Base-by-base conservation (phyloP, 768 basidiomycete genomes). In the Pleurotus tuoliensis region DNA sequence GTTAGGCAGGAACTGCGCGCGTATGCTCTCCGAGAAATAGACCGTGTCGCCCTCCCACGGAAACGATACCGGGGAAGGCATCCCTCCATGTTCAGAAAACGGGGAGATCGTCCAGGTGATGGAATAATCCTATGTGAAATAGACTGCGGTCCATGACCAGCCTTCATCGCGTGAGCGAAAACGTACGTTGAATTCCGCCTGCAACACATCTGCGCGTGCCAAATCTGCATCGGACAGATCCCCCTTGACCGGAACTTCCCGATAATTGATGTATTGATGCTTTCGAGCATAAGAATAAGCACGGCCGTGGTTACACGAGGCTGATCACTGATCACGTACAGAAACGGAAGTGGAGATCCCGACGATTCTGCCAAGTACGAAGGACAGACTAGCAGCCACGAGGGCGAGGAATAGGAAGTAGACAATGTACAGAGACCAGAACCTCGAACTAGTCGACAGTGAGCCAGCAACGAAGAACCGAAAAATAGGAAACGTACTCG, bases 21-120 rank as follows among this genome's bases (percentile, higher is more conserved):
- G 57, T 8, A 59, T 65, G 3, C 70, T 67, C 62, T 76, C 75
- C 0, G 75, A 62, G 56, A 76, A 75, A 53, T 73, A 76, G 6
- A 78, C 65, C 0, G 58, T 62, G 24, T 73, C 71, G n/a, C 66
- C 58, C 7, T 65, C 56, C 68, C 67, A 75, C 6, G 34, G 39
- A 41, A 75, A 68, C 0, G 68, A 69, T n/a, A 72, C 64, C 3
- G 65, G 65, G 6, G 72, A 58, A 12, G 74, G 75, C 18, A 73
- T 59, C 3, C 66, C 65, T 27, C 70, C 71, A 41, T 71, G 69
- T 7, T 60, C 62, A 0, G 73, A 72, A 56, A 72, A 74, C 2
- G 74, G 73, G 2, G 71, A 61, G 25, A 77, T 55, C 4, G 74
- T 75, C 75, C 76, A 77, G 12, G 74, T 75, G 5, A 74, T 53